A percentile compares a stretch with the other conserved stretches of the same genome.
phyloP scores from a whole-genome alignment of 208 protist species.

The Trypanosoma lewisi region DNA sequence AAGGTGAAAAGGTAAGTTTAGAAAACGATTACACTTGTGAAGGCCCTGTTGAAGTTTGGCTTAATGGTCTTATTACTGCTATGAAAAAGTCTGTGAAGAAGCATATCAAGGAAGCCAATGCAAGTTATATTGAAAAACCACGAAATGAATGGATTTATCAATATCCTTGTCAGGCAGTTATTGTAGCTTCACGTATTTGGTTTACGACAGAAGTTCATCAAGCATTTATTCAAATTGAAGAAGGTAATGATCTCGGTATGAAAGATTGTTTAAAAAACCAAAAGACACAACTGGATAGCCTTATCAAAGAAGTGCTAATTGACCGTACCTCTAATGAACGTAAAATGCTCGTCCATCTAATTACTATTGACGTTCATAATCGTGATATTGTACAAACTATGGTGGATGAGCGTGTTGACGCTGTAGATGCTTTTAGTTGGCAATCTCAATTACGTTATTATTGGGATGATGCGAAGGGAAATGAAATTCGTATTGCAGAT shows the following conservation, averaged over 20 bases:
- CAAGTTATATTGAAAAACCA: slow-evolving; percentile 95
- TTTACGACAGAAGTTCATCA: slow-evolving; percentile 97
- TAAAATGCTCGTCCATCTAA: slow-evolving; percentile 97
- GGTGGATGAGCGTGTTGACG: slow-evolving; percentile 94
- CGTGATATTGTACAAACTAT: slow-evolving; percentile 93
- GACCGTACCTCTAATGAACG: slow-evolving; percentile 92
- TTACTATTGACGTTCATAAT: slow-evolving; percentile 98
- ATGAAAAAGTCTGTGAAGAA: slow-evolving; percentile 83
- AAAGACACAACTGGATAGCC: slow-evolving; percentile 89
- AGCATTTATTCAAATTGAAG: slow-evolving; percentile 97
- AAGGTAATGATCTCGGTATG: slow-evolving; percentile 97
- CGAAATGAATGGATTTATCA: slow-evolving; percentile 97
- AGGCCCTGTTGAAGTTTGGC: slow-evolving; percentile 96
- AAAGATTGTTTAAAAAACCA: slow-evolving; percentile 97
- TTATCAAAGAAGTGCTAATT: slow-evolving; percentile 94
- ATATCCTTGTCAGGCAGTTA: slow-evolving; percentile 95
- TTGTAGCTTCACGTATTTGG: slow-evolving; percentile 95
- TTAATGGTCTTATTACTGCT: slow-evolving; percentile 91
- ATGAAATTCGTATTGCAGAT: slow-evolving; percentile 96
- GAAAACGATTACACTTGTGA: slow-evolving; percentile 89
- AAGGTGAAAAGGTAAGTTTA: slow-evolving; percentile 95
- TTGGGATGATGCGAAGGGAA: slow-evolving; percentile 94
- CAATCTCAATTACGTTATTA: slow-evolving; percentile 97
- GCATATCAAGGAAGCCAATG: slow-evolving; percentile 90
- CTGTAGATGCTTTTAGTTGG: slow-evolving; percentile 95